Base-by-base conservation (phyloP, 2,329 filamentous ascomycete species). In the Tympanopsis confertula region DNA sequence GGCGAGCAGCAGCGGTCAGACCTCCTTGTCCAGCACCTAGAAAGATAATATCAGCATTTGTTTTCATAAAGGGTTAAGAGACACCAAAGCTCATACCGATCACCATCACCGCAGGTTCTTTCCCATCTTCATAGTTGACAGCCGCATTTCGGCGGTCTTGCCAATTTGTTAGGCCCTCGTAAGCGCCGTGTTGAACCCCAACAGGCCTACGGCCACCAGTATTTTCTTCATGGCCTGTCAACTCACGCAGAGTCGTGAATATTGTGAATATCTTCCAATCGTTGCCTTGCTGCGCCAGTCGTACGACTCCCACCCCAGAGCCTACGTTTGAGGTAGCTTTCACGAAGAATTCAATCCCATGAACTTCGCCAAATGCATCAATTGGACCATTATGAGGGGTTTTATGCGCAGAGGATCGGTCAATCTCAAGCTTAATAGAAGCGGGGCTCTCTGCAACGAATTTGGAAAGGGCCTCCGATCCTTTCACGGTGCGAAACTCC, bases 251-350 rank as follows among this genome's bases (percentile, higher is more conserved):
- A 0, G 64, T 61, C 0, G 79, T 83, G 47, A 74, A 82, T 0
- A 84, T 47, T 1, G 74, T 78, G 43, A 73, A 80, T 0, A 74
- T 68, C 49, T 75, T 78, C 77, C 76, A 83, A 4, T 50, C 40
- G 3, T 52, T 55, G 1, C 54, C 55, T 15, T 51, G 37, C 26
- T 63, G 52, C 0, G 65, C 59, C 1, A 83, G 51, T 3, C 74
- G 60, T 0, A 71, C 60, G 2, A 82, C 45, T 1, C 79, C 80
- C 1, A 63, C 54, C 0, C 77, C 81, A 0, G 46, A 45, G 0
- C 78, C 78, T 1, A 71, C 45, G 4, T 61, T 55, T 0, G 71
- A 78, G 3, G 69, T 61, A 15, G 78, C 56, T 0, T 52, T 63
- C 36, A 79, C 55, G 45, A 75, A 79, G 41, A 72, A 71, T 36